Conservation (phyloP, 345 rosid genomes). For the Tarenaya hassleriana region DNA sequence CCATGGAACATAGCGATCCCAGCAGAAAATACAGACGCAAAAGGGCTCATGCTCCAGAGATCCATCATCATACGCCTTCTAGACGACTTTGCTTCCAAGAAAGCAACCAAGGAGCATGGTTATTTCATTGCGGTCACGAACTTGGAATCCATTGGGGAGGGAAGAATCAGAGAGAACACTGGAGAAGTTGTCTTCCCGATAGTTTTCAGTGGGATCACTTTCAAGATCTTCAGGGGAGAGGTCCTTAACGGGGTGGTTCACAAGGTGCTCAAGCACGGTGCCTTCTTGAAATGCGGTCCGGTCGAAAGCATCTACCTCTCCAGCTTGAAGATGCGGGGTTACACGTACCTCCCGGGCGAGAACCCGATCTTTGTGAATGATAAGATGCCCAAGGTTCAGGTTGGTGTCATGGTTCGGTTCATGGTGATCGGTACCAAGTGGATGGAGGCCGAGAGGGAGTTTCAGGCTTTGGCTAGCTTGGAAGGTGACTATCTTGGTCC, state of each 20-base stretch:
- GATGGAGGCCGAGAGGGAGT: constrained; percentile 78
- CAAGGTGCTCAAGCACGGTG: constrained; percentile 81
- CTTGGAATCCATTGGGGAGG: constrained; percentile 59
- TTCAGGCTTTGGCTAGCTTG: constrained; percentile 75
- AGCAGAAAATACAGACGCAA: constrained; percentile 56
- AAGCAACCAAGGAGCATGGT: constrained; percentile 69
- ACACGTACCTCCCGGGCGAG: constrained; percentile 57
- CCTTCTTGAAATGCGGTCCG: constrained; percentile 69
- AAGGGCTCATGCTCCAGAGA: constrained; percentile 66
- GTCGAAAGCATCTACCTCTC: constrained; percentile 59
- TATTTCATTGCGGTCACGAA: constrained; percentile 55
- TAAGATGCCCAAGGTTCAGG: constrained; percentile 51
- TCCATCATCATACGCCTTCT: constrained; percentile 48
- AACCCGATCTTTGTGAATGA: constrained; percentile 60
- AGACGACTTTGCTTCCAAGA: constrained; percentile 57
- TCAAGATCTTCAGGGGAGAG: constrained; percentile 83
- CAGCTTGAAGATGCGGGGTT: constrained; percentile 51
- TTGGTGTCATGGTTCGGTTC: constrained; percentile 45
- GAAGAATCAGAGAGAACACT: constrained; percentile 52
- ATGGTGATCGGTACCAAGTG: constrained; percentile 69
- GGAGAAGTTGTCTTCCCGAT: constrained; percentile 87
- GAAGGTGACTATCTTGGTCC: constrained; percentile 82
- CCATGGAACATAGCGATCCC: constrained; percentile 79
- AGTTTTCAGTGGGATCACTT: constrained; percentile 57
- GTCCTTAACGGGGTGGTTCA: constrained; percentile 58